Conservation (phyloP, 1,284 basidiomycete genomes). For the Leccinum fallax region DNA sequence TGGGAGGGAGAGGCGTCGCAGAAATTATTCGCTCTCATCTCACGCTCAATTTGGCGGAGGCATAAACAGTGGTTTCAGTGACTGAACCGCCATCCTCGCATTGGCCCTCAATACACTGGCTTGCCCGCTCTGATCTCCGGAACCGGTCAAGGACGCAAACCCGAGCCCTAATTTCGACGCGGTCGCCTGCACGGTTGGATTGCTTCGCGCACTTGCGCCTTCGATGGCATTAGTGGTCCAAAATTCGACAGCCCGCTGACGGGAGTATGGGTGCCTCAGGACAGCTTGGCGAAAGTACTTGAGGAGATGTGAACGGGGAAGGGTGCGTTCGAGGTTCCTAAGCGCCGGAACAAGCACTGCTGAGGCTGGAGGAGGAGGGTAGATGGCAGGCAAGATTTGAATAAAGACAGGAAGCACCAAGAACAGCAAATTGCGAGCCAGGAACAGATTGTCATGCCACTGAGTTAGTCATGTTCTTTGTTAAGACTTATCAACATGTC, state of each 20-base stretch:
- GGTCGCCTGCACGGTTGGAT: slow-evolving; percentile 50
- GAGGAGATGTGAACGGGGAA: slow-evolving; percentile 50
- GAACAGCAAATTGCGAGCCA: slow-evolving; percentile 58
- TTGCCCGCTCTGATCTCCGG: slow-evolving; percentile 33
- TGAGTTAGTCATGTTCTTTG: slow-evolving; percentile 30
- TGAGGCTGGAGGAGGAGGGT: slow-evolving; percentile 21
- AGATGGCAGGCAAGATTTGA: slow-evolving; percentile 44
- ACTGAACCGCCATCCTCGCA: slow-evolving; percentile 42
- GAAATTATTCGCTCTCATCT: neutral
- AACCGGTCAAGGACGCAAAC: slow-evolving; percentile 36
- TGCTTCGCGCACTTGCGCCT: slow-evolving; percentile 49
- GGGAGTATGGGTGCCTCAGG: slow-evolving; percentile 53
- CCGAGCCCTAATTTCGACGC: slow-evolving; percentile 53
- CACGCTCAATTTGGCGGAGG: slow-evolving; percentile 24
- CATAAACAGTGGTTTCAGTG: slow-evolving; percentile 36
- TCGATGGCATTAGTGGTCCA: slow-evolving; percentile 58
- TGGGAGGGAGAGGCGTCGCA: neutral
- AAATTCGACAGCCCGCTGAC: slow-evolving; percentile 49
- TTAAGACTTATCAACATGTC: slow-evolving; percentile 4
- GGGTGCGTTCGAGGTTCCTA: slow-evolving; percentile 43
- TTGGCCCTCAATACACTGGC: slow-evolving; percentile 36
- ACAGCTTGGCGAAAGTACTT: slow-evolving; percentile 56
- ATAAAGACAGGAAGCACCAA: slow-evolving; percentile 55
- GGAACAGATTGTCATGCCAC: slow-evolving; percentile 67
- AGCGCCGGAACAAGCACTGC: slow-evolving; percentile 27